Evolutionary conservation across 192 early-diverging fungal species (phyloP).

Genomic region (Diversispora eburnea): DNA sequence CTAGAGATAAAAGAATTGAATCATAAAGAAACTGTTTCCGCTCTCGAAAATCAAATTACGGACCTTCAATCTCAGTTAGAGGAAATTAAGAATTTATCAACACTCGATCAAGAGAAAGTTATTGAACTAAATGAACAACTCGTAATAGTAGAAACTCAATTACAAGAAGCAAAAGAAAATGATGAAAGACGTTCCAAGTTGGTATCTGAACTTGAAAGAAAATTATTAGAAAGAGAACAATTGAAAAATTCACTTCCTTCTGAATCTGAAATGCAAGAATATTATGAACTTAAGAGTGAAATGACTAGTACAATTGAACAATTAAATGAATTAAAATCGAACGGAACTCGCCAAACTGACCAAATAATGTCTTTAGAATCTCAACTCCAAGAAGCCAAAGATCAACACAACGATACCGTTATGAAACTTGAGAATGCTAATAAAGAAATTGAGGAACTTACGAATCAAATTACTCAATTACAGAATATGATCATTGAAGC

Average conservation of each 20-base stretch:
- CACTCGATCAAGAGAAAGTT: background rate
- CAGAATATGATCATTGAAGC: conserved; percentile 11
- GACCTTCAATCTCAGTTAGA: background rate
- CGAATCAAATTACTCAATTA: background rate
- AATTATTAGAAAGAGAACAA: background rate
- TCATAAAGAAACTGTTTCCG: background rate
- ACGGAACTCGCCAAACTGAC: conserved; percentile 7
- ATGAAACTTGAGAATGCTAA: background rate
- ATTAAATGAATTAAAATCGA: background rate
- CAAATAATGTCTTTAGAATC: conserved; percentile 1
- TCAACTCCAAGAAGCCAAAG: conserved; percentile 5
- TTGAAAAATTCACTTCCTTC: background rate
- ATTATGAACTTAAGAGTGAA: background rate
- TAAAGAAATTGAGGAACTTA: conserved; percentile 4
- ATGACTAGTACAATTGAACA: background rate
- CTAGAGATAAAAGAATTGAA: conserved; percentile 3
- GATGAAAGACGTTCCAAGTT: background rate
- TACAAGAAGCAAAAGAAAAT: conserved; percentile 4
- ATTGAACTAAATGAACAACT: background rate
- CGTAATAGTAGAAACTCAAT: background rate
- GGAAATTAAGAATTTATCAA: background rate
- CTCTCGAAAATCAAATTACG: background rate
- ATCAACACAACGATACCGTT: background rate
- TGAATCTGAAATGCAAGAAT: background rate
- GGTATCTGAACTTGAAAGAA: background rate